Base-by-base conservation (phyloP, 495 filamentous ascomycete species). In the Talaromyces borbonicus region DNA sequence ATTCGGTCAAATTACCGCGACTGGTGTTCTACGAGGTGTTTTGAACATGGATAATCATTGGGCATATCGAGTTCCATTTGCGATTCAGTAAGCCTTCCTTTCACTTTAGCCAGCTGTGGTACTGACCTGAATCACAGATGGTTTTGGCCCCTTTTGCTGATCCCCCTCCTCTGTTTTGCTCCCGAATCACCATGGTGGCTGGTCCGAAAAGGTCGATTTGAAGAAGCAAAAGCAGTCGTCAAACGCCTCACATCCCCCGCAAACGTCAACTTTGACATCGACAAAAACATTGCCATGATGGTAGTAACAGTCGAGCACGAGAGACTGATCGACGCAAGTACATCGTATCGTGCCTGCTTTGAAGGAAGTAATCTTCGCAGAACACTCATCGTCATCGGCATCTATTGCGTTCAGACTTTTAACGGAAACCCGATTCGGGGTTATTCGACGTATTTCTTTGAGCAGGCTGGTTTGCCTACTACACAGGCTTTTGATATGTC, bases 401-500 rank as follows among this genome's bases (percentile, higher is more conserved):
- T 69, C 38, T 74, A 66, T 52, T 50, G 62, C 47, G 56, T 55
- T 5, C 74, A 80, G 49, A 69, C 60, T 20, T 46, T 64, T 19
- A 55, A 52, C 18, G 62, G 64, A 0, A 60, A 52, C 22, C 37
- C 48, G 30, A 54, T 61, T 9, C 47, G 56, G 8, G 73, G 72
- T 31, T 80, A 77, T 43, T 72, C 73, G 0, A 81, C 79, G 0
- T 80, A 79, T 37, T 81, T 85, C 62, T 83, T 81, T 57, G 63
- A 73, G 41, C 71, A 76, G 43, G 79, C 79, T 5, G 80, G 80
- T 1, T 53, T 84, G 20, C 54, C 68, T 0, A 68, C 67, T 0
- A 53, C 66, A 5, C 46, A 57, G 12, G 55, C 59, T 0, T 64
- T 70, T 22, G 49, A 58, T 47, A 48, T 60, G 23, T 22, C 52